Evolutionary conservation across 148 eudicot species (phyloP), one percentile per base, ranked within the genome.

Genomic region (Dianthus caryophyllus): DNA sequence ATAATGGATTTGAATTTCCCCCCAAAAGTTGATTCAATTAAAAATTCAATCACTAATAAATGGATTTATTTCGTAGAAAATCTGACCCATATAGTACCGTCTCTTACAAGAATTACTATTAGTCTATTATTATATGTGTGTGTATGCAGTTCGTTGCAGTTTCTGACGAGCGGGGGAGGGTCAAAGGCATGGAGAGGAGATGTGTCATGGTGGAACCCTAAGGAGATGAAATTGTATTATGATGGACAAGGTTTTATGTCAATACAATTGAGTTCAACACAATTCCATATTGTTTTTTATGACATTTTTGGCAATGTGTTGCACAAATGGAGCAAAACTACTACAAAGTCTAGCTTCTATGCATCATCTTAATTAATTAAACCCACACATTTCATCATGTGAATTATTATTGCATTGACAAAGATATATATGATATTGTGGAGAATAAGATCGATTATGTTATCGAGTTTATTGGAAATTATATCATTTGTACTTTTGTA

Each of bases 241-340:
- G 96, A 93, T 60, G 96, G 98, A 0, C 98, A 93, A 85, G 96
- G 98, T 33, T 93, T 87, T 25, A 89, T 87, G 90, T 80, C 95
- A 5, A 50, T 89, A 55, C 74, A 83, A 58, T 58, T 93, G 29
- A 78, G 77, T 18, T 49, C 61, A 61, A 18, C 61, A 0, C 71
- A 79, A 8, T 69, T 72, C 10, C 64, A 78, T 20, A 55, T 89
- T 11, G 66, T 33, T 1, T 93, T 84, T 71, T 87, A 82, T 57
- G 95, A 93, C 70, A 73, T 80, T 33, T 61, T 26, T 29, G 96
- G 96, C 26, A 79, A 71, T 38, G 77, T 79, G 16, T 59, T 89
- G 54, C 96, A 93, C 77, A 78, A 69, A 30, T 89, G 89, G 91
- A 68, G 66, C 27, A 75, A 59, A 20, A 66, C 80, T 24, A n/a